Base-by-base conservation (phyloP, 257 asterid genomes). In the Galeopsis tetrahit region DNA sequence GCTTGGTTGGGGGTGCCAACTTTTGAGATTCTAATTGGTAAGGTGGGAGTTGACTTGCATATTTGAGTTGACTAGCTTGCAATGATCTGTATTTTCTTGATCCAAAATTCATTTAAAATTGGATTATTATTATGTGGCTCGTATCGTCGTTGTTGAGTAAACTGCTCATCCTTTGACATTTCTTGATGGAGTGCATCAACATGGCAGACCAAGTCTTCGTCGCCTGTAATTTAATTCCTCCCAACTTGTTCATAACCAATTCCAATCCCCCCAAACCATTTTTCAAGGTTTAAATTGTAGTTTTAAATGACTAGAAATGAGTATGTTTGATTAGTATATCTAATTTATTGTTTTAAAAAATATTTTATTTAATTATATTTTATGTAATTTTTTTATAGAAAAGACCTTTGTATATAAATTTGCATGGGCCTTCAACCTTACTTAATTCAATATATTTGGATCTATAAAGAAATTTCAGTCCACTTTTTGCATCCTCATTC, bases 1-100 rank as follows among this genome's bases (percentile, higher is more conserved):
- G 31, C 28, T 21, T 21, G 35, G 7, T 10, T 10, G 68, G 52
- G 14, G 39, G 33, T 32, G 70, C 42, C 72, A 52, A 52, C 62
- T 33, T 40, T 17, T 43, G 76, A 63, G 80, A 76, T 76, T 76
- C 67, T 7, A 7, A 21, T 14, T 75, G 2, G 31, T 14, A 11
- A 57, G 43, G 33, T 72, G 44, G 57, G 42, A 21, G 65, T 61
- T 39, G 73, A 74, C 66, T 71, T 35, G 34, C 63, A 51, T 4
- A 11, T 44, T 1, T 32, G 15, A 62, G 71, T 73, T 73, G 78
- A 73, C 78, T 28, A 3, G 35, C 70, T 31, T 31, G 8, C 43
- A 72, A 28, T 57, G 15, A 59, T 46, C 15, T 61, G 11, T 34
- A 28, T 46, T 59, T 34, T n/a, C 9, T 17, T 7, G 3, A 66